Conservation (phyloP, 108 stramenopile genomes). For the Cyclostephanos tholiformis region DNA sequence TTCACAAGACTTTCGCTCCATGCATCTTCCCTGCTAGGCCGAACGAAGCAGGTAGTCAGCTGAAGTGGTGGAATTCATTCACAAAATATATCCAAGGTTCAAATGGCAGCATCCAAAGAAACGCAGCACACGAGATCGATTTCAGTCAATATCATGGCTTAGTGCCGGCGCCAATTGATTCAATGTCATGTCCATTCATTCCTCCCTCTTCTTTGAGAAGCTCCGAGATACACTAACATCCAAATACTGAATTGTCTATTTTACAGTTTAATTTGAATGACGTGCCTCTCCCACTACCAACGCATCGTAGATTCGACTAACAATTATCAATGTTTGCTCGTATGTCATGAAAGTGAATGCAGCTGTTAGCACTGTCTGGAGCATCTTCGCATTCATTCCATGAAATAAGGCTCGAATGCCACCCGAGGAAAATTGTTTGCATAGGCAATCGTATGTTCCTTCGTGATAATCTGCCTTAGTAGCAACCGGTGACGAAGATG, state of each 20-base stretch:
- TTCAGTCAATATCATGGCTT: slow-evolving; percentile 80
- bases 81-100: slow-evolving; percentile 7
- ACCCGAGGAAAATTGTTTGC: slow-evolving; percentile 60
- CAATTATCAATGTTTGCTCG: slow-evolving; percentile 74
- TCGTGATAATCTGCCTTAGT: slow-evolving; percentile 34
- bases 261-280: not conserved
- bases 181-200: slow-evolving; percentile 47
- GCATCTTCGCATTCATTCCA: slow-evolving; percentile 91
- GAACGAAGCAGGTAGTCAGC: not conserved
- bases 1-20: slow-evolving; percentile 85
- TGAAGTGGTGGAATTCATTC: slow-evolving; percentile 25
- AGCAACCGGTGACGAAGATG: not conserved
- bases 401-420: slow-evolving; percentile 75
- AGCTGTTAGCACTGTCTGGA: slow-evolving; percentile 91
- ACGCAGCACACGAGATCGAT: slow-evolving; percentile 53
- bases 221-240: not conserved
- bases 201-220: slow-evolving; percentile 20
- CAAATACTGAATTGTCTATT: not conserved
- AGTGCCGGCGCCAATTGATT: slow-evolving; percentile 42
- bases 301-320: slow-evolving; percentile 34
- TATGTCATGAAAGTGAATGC: slow-evolving; percentile 90
- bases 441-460: slow-evolving; percentile 75
- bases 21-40: slow-evolving; percentile 67
- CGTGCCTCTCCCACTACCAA: not conserved
- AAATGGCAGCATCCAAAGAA: slow-evolving; percentile 7